Evolutionary conservation across 2,329 filamentous ascomycete genomes (phyloP).

Genomic region (Plenodomus tracheiphilus): DNA sequence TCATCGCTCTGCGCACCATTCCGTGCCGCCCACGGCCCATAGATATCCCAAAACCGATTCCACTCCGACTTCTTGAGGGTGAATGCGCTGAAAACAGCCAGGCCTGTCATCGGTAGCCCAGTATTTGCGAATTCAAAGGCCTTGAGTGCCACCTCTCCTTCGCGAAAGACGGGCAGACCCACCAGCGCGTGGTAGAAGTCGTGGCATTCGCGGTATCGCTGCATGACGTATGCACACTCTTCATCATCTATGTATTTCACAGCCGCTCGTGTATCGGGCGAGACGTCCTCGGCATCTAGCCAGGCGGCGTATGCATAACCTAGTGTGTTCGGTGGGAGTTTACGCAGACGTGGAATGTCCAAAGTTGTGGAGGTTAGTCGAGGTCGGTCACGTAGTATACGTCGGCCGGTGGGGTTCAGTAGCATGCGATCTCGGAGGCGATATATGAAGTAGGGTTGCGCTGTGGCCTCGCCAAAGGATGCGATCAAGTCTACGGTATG

Average conservation of each 20-base stretch:
- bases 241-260: conserved; percentile 93
- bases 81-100: conserved; percentile 75
- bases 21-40: conserved; percentile 86
- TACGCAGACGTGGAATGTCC: conserved; percentile 70
- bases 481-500: conserved; percentile 77
- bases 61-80: conserved; percentile 66
- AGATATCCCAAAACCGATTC: conserved; percentile 70
- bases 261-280: conserved; percentile 79
- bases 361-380: conserved; percentile 77
- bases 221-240: conserved; percentile 98
- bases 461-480: conserved; percentile 89
- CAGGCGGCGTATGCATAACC: conserved; percentile 83
- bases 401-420: conserved; percentile 75
- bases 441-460: conserved; percentile 92
- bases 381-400: conserved; percentile 87
- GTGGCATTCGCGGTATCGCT: conserved; percentile 94
- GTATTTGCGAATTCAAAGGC: conserved; percentile 98
- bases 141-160: conserved; percentile 97
- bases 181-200: conserved; percentile 98
- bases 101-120: conserved; percentile 88
- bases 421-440: conserved; percentile 94
- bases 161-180: conserved; percentile 85
- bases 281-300: conserved; percentile 93
- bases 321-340: conserved; percentile 72
- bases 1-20: conserved; percentile 79